Evolutionary conservation across 148 eudicot species (phyloP).

Genomic region (Linanthus parryae): DNA sequence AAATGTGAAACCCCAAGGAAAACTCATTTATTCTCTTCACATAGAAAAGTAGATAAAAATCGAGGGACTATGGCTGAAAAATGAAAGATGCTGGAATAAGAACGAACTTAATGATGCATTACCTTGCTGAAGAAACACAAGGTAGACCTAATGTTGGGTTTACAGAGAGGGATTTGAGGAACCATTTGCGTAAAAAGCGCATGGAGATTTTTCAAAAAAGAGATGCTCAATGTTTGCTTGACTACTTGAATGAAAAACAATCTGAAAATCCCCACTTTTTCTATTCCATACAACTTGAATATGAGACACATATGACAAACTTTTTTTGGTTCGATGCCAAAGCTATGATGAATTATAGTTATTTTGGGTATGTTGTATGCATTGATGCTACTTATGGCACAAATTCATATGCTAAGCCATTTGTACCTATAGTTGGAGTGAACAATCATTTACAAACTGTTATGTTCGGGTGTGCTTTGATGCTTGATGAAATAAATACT

Average conservation of each 20-base stretch:
- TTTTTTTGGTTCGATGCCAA: not conserved
- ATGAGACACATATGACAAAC: not conserved
- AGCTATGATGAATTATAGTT: not conserved
- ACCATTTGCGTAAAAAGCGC: not conserved
- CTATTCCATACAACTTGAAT: not conserved
- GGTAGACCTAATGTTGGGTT: not conserved
- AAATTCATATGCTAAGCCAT: not conserved
- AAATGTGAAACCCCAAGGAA: not conserved
- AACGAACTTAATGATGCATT: slow-evolving; percentile 1
- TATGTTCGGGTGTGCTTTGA: not conserved
- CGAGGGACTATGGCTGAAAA: not conserved
- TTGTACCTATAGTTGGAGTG: not conserved
- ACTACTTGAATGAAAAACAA: not conserved
- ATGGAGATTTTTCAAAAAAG: not conserved
- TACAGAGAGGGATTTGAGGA: not conserved
- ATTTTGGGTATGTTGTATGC: not conserved
- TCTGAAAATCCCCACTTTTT: not conserved
- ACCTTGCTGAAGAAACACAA: not conserved
- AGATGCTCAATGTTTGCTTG: not conserved
- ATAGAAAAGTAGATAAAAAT: not conserved
- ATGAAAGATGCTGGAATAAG: not conserved
- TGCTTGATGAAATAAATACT: not conserved
- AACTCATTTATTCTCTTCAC: not conserved
- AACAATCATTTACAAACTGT: not conserved
- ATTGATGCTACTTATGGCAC: not conserved